phyloP scores from a whole-genome alignment of 179 eudicot species.

The Beta macrorhiza region DNA sequence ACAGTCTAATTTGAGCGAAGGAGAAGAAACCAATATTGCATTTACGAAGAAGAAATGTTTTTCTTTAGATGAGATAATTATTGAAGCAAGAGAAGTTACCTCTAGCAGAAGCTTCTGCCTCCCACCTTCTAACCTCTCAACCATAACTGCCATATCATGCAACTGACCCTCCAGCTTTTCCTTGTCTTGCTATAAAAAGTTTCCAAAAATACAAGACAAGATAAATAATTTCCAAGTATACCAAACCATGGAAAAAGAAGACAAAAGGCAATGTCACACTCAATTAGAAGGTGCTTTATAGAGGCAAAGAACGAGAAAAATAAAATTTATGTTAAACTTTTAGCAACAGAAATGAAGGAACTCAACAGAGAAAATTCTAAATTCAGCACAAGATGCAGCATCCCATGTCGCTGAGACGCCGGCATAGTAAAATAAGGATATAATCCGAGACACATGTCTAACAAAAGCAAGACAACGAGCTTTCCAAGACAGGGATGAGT shows the following conservation, averaged over 20 bases:
- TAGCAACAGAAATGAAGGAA: neutral
- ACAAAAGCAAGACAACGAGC: neutral
- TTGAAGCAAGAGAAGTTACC: slow-evolving; percentile 40
- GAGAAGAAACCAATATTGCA: neutral
- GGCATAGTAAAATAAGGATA: neutral
- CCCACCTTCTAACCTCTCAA: slow-evolving; percentile 88
- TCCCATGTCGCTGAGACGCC: too few species aligned
- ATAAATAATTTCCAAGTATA: neutral
- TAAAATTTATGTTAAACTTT: too few species aligned
- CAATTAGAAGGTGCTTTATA: neutral
- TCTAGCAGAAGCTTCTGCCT: slow-evolving; percentile 87
- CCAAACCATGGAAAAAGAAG: neutral
- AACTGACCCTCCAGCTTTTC: slow-evolving; percentile 79
- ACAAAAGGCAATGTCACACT: neutral
- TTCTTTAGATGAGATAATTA: neutral
- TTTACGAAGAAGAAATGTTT: neutral
- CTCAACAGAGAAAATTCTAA: neutral
- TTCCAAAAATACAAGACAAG: neutral
- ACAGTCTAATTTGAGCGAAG: slow-evolving; percentile 17
- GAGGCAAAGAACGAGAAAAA: neutral
- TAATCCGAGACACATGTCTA: neutral
- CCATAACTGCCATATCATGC: slow-evolving; percentile 93
- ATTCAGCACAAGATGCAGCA: neutral
- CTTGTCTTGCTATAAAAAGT: slow-evolving; percentile 68
- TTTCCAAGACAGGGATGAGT: neutral